Evolutionary conservation across 31 red algal species (phyloP), one percentile per base, ranked within the genome.

Genomic region (Asparagopsis taxiformis): DNA sequence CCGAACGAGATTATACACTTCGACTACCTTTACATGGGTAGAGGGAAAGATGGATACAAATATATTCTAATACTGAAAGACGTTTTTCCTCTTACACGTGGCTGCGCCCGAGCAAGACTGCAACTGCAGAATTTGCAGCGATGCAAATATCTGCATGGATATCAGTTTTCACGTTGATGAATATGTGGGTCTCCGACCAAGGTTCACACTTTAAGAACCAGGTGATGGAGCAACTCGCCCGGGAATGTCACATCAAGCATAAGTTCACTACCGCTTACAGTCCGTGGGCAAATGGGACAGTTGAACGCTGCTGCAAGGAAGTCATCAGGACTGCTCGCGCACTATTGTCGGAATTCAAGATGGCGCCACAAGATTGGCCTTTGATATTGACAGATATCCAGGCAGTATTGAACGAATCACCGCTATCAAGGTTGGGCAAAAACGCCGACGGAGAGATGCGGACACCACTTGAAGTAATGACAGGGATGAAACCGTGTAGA

Each of bases 1-100:
- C 82, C 70, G 16, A 87, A 87, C 41, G 61, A 75, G 37, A 33
- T 70, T 32, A 29, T 77, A 10, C 70, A 87, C 43, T 66, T 85
- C 55, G 80, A 73, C 29, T 85, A 24, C n/a, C n/a, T 73, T 4
- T 84, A 66, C 31, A 55, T 84, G 44, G 68, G 68, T 21, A 25
- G 31, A 16, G 59, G 80, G 19, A 21, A 31, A 20, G 29, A 34
- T 29, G 49, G 29, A 13, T 1, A 38, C 15, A 33, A 65, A 28
- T 74, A 70, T 67, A 28, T 59, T 2, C 49, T 84, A 9, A 56
- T 84, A 1, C 31, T 74, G 30, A 28, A 70, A 51, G 60, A 84
- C 19, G 80, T 55, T 50, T 84, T n/a, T 61, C 54, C 29, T 66
- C 59, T 2, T 66, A 72, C 59, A 38, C n/a, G 3, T 84, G 57